phyloP scores from a whole-genome alignment of 352 stramenopile species.

The Phytophthora idaei region DNA sequence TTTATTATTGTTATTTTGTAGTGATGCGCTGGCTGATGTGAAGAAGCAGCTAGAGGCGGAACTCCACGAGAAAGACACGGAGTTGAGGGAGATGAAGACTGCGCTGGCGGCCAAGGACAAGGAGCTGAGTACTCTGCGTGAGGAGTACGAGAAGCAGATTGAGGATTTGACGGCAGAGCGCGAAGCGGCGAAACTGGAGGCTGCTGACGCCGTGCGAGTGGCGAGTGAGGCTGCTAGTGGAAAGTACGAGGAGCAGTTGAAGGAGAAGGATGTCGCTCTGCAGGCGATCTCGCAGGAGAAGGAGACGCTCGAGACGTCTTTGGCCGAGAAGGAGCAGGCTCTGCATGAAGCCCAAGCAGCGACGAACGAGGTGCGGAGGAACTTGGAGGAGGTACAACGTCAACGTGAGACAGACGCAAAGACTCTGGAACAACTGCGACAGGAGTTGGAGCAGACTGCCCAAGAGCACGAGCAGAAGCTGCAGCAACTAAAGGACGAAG shows the following conservation, averaged over 20 bases:
- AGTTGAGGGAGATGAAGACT: slow-evolving; percentile 44
- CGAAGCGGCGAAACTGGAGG: slow-evolving; percentile 44
- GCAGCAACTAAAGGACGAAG: slow-evolving; percentile 23
- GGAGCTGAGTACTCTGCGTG: slow-evolving; percentile 38
- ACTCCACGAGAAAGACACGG: slow-evolving; percentile 68
- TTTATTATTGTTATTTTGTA: slow-evolving; percentile 8
- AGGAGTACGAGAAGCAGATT: slow-evolving; percentile 50
- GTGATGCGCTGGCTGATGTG: slow-evolving; percentile 66
- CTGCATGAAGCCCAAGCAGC: slow-evolving; percentile 26
- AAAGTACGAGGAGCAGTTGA: slow-evolving; percentile 39
- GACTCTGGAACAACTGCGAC: slow-evolving; percentile 22
- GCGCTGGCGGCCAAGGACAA: slow-evolving; percentile 48
- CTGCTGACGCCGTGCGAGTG: slow-evolving; percentile 32
- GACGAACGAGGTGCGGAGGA: slow-evolving; percentile 17
- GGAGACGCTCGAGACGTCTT: slow-evolving; percentile 30
- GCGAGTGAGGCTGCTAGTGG: slow-evolving; percentile 38
- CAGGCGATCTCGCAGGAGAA: slow-evolving; percentile 23
- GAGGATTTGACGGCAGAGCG: slow-evolving; percentile 39
- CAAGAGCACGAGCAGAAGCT: slow-evolving; percentile 32
- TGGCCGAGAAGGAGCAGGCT: slow-evolving; percentile 43
- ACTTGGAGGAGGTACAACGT: slow-evolving; percentile 39
- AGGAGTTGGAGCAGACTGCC: slow-evolving; percentile 22
- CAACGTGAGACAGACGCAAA: slow-evolving; percentile 23
- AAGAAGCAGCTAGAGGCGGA: slow-evolving; percentile 76
- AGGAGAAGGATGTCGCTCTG: slow-evolving; percentile 40